Evolutionary conservation across 1,284 basidiomycete species (phyloP).

Genomic region (Ceratobasidium sp.): DNA sequence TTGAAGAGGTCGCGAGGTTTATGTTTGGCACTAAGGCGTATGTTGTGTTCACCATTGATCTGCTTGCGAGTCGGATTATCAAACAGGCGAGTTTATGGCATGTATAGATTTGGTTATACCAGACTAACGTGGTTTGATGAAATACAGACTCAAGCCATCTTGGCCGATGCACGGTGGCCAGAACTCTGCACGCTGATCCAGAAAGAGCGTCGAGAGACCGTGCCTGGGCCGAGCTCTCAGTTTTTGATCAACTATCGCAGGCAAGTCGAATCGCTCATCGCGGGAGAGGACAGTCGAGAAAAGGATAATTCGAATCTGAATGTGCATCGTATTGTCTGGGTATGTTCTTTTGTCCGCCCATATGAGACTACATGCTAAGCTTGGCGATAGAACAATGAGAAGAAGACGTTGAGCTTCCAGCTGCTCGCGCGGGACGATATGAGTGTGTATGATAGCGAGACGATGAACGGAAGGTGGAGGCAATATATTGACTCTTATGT

Average conservation of each 20-base stretch:
- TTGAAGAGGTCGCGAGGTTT: slow-evolving; percentile 95
- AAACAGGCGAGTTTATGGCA: slow-evolving; percentile 74
- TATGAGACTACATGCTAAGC: slow-evolving; percentile 42
- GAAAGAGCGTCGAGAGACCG: slow-evolving; percentile 74
- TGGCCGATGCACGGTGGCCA: slow-evolving; percentile 85
- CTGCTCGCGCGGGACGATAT: slow-evolving; percentile 91
- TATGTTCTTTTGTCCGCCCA: slow-evolving; percentile 58
- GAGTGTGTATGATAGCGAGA: slow-evolving; percentile 87
- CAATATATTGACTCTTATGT: slow-evolving; percentile 91
- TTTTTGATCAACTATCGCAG: slow-evolving; percentile 89
- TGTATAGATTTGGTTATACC: slow-evolving; percentile 49
- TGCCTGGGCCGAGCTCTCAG: slow-evolving; percentile 72
- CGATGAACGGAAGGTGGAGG: slow-evolving; percentile 86
- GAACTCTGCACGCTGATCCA: slow-evolving; percentile 86
- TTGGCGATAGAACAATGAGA: slow-evolving; percentile 70
- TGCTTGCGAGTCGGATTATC: slow-evolving; percentile 87
- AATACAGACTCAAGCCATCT: slow-evolving; percentile 76
- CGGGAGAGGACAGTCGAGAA: slow-evolving; percentile 74
- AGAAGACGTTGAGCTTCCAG: slow-evolving; percentile 83
- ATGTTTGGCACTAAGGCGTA: slow-evolving; percentile 95
- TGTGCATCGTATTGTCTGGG: slow-evolving; percentile 93
- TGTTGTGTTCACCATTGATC: slow-evolving; percentile 87
- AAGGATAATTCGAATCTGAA: slow-evolving; percentile 60
- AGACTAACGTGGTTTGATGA: slow-evolving; percentile 43
- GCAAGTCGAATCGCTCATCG: slow-evolving; percentile 85